Base-by-base conservation (phyloP, 1,284 basidiomycete genomes). In the Abortiporus biennis region DNA sequence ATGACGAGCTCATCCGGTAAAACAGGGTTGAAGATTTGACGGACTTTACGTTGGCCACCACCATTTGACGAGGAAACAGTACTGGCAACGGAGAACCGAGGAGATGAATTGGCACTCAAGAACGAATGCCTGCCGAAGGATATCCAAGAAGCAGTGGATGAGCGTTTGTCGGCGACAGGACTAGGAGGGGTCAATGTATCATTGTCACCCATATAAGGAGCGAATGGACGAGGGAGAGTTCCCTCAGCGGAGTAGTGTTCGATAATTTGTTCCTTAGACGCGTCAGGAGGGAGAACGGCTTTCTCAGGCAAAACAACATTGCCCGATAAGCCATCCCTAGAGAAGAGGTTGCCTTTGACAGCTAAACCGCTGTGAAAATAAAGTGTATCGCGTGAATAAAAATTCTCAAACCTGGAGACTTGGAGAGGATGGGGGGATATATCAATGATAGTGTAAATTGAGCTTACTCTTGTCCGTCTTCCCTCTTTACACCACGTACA, bases 1-100 rank as follows among this genome's bases (percentile, higher is more conserved):
- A 84, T 49, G 33, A 76, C 62, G 19, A 85, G 67, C 55, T 88
- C 84, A 58, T 87, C 85, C 0, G 82, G 78, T 1, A 86, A 72
- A 17, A 82, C 70, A 4, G 85, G 79, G 43, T 64, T 66, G 59
- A 84, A 87, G 1, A 72, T 43, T 54, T 85, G 82, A 22, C 71
- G 70, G 44, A 84, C 72, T 57, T 72, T 74, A 50, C 75, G 75
- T 38, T 62, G 56, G 13, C 65, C 67, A 17, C 57, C 56, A 29
- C 66, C 59, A 16, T 33, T 33, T 8, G 19, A 8, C 5, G 19
- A 21, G 4, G 60, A 64, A n/a, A 45, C 43, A 12, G 63, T 65
- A 36, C 40, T 38, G 3, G 52, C 21, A 30, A 40, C 40, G 15
- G 59, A 38, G 36, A 52, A 24, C 47, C 55, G 44, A 35, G 49